Evolutionary conservation across 805 yeast genomes (phyloP), one percentile per base, ranked within the genome.

Genomic region (Hyphopichia homilentoma): DNA sequence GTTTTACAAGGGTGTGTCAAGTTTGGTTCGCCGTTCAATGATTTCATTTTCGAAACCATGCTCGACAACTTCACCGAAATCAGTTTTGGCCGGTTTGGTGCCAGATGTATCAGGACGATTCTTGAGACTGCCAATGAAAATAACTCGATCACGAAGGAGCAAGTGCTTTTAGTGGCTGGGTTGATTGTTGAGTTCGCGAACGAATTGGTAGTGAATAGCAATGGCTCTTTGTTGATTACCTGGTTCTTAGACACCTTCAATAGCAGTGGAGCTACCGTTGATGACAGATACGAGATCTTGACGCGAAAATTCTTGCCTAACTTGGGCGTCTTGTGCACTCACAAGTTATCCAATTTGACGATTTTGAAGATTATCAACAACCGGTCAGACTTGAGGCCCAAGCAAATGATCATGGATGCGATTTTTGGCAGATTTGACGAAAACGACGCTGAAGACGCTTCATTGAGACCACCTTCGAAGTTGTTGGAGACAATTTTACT

Each of bases 1-100:
- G 97, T 89, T 12, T 76, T 93, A 34, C 98, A 93, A 61, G 86
- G 97, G 35, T 93, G 96, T 48, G 71, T 89, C 44, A 85, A 85
- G 52, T 90, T 89, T 63, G 93, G 90, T 0, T 62, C 83, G 5
- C 96, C 96, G 0, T 88, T 81, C 73, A 85, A 84, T 52, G 87
- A 85, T 50, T 90, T 90, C 50, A 84, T 93, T 25, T 83, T 85
- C 55, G 96, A 89, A 57, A 74, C 86, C 9, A 78, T 89, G 42
- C 61, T 87, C 39, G 75, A 84, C 27, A 77, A 82, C 43, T 87
- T 93, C 48, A 65, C 85, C 70, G 79, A 78, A 32, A 81, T 93
- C 43, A 81, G 93, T 27, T 84, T 78, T 45, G 94, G 90, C 39
- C 72, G 97, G 49, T 93, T 86, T 57, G 98, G 98, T 26, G 90